phyloP scores from a whole-genome alignment of 805 yeast species.

The Lipomyces sp. region DNA sequence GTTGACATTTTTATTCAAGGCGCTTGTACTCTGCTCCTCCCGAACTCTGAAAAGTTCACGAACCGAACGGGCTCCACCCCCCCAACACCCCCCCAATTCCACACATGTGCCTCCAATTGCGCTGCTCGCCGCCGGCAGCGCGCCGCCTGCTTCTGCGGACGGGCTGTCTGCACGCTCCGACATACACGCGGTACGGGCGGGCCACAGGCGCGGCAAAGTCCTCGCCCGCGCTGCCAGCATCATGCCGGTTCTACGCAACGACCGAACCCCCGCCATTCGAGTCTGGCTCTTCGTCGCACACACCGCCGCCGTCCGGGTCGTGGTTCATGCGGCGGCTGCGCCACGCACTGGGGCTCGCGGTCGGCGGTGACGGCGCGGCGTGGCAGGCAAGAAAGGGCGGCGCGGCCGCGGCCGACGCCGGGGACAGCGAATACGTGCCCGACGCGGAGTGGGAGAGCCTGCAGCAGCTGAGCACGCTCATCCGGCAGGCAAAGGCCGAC shows the following conservation, averaged over 20 bases:
- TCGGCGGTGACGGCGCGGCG: neutral
- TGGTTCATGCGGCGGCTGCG: neutral
- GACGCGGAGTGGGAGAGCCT: conserved; percentile 27
- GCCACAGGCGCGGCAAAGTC: no score
- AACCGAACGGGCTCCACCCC: no score
- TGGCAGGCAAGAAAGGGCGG: conserved; percentile 12
- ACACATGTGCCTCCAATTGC: no score
- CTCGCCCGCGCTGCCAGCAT: neutral
- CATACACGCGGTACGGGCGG: no score
- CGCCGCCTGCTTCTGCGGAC: no score
- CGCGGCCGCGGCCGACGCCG: neutral
- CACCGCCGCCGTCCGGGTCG: neutral
- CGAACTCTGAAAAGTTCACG: no score
- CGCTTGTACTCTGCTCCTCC: no score
- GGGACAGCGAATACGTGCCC: conserved; percentile 17
- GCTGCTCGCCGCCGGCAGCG: no score
- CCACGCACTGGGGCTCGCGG: neutral
- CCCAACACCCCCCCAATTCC: no score
- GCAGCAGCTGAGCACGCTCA: conserved; percentile 18
- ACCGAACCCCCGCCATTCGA: conserved; percentile 11
- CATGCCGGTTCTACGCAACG: neutral
- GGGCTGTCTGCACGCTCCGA: no score
- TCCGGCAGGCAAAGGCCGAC: conserved; percentile 21
- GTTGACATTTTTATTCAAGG: no score
- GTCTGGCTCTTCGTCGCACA: neutral